These are phyloP conservation scores for Lathyrus oleraceus DNA, from an alignment of 306 rosid genomes.

Conservation along the genomic window DNA sequence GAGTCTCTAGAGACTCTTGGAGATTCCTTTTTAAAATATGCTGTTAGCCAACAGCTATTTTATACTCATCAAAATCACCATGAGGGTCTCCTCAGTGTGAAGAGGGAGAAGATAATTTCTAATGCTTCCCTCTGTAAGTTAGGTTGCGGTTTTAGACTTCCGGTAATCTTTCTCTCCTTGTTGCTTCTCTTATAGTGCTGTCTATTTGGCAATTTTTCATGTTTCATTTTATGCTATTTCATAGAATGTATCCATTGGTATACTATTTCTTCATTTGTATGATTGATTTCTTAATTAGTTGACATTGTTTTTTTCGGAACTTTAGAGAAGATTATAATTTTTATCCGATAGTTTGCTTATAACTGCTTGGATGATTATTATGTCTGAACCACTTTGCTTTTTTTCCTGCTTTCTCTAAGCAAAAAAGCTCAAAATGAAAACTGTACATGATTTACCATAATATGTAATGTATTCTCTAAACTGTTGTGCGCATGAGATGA, in stretches of 20 bases:
- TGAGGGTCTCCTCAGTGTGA: conserved; percentile 75
- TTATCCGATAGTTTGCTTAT: neutral
- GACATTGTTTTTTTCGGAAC: neutral
- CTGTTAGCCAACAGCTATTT: conserved; percentile 68
- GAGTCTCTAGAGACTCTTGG: conserved; percentile 93
- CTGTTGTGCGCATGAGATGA: conserved; percentile 3
- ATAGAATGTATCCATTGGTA: neutral
- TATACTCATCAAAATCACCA: conserved; percentile 50
- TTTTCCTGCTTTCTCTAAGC: neutral
- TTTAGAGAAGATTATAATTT: neutral
- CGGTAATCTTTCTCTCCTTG: conserved; percentile 49
- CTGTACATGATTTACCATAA: neutral
- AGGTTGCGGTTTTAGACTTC: conserved; percentile 60
- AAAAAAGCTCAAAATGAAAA: no score
- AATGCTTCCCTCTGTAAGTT: conserved; percentile 68
- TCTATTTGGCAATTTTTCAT: conserved; percentile 1
- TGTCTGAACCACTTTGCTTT: neutral
- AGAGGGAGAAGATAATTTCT: conserved; percentile 64
- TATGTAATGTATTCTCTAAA: neutral
- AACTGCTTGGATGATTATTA: conserved; percentile 9
- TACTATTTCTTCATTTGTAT: neutral
- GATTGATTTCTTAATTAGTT: neutral
- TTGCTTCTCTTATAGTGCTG: conserved; percentile 8
- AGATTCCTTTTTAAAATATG: conserved; percentile 90
- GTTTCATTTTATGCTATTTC: neutral